phyloP scores from a whole-genome alignment of 139 green algal genomes.

The Chlamydomonas sp. region DNA sequence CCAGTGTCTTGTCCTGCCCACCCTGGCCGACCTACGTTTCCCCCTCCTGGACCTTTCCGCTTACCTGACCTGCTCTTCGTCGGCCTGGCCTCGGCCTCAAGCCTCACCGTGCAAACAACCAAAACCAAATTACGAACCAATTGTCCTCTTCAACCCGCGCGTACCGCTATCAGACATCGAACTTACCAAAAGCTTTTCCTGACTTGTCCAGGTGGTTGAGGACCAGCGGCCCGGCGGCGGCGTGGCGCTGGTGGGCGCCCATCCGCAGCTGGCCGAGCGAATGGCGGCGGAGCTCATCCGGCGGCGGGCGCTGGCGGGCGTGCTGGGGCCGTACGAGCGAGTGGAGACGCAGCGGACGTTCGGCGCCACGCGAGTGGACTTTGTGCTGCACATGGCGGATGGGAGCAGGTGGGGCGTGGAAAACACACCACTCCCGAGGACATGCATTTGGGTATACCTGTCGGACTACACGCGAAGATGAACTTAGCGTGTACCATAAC shows the following conservation, averaged over 20 bases:
- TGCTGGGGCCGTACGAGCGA: neutral
- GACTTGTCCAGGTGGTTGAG: conserved; percentile 30
- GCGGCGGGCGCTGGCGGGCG: conserved; percentile 12
- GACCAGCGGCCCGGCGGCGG: conserved; percentile 26
- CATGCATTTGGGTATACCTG: too few species aligned
- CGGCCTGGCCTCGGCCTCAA: too few species aligned
- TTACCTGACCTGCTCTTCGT: too few species aligned
- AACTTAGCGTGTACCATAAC: too few species aligned
- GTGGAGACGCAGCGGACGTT: conserved; percentile 40
- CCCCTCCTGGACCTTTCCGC: too few species aligned
- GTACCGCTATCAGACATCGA: neutral
- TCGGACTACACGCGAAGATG: too few species aligned
- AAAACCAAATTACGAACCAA: too few species aligned
- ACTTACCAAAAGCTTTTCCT: neutral
- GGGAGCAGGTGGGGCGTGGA: conserved; percentile 1
- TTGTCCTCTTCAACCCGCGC: too few species aligned
- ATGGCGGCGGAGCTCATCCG: conserved; percentile 28
- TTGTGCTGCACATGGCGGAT: conserved; percentile 33
- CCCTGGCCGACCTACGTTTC: too few species aligned
- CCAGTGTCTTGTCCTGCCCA: too few species aligned
- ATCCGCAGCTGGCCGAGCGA: conserved; percentile 42
- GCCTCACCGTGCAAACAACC: too few species aligned
- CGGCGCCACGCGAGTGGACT: conserved; percentile 42
- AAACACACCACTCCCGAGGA: too few species aligned
- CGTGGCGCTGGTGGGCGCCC: conserved; percentile 30